Evolutionary conservation across 2,329 filamentous ascomycete species (phyloP).

Genomic region (Alternaria arborescens): DNA sequence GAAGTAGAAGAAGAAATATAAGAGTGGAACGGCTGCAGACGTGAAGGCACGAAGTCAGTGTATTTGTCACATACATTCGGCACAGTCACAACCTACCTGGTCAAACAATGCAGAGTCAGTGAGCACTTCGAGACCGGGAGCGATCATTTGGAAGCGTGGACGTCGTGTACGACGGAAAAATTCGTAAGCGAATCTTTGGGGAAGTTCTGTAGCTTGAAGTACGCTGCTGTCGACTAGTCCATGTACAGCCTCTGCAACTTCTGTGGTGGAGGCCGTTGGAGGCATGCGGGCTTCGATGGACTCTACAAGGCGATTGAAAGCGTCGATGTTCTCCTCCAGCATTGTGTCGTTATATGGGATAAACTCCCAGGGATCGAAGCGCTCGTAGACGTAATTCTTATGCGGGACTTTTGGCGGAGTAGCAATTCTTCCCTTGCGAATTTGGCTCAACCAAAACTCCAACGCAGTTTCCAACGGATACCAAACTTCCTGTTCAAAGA

Average conservation of each 20-base stretch:
- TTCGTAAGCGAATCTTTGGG: constrained; percentile 17
- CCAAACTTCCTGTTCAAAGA: background rate
- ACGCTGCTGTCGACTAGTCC: background rate
- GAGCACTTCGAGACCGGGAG: constrained; percentile 21
- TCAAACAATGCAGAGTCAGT: constrained; percentile 8
- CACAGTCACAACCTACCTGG: no score
- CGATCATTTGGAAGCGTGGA: constrained; percentile 26
- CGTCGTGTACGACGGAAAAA: constrained; percentile 17
- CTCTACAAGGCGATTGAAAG: background rate
- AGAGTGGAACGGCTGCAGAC: constrained; percentile 14
- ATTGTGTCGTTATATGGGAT: background rate
- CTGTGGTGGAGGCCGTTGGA: no score
- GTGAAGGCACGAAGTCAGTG: no score
- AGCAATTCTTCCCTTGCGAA: background rate
- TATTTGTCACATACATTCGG: no score
- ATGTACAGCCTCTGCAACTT: no score
- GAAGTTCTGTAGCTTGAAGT: constrained; percentile 8
- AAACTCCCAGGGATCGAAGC: background rate
- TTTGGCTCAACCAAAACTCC: background rate
- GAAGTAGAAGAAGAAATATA: background rate
- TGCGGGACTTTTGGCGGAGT: background rate
- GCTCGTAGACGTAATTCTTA: background rate
- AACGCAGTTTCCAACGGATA: background rate
- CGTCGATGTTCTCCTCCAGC: background rate
- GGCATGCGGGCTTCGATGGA: background rate